Base-by-base conservation (phyloP, 768 basidiomycete genomes). In the Lentinula boryana region DNA sequence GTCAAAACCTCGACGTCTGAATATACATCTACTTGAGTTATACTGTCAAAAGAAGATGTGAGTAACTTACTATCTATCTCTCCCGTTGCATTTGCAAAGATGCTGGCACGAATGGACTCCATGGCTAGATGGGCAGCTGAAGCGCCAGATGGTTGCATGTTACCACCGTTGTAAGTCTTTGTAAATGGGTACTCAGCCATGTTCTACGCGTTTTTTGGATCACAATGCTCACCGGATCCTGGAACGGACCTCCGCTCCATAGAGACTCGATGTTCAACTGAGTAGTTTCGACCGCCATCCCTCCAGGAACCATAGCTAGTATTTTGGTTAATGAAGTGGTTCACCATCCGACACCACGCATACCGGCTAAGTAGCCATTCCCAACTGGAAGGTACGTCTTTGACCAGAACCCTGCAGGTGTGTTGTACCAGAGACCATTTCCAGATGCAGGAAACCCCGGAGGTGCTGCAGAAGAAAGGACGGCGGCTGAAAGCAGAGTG, bases 201-300 rank as follows among this genome's bases (percentile, higher is more conserved):
- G 5, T 33, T 8, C 32, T 12, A 16, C 5, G 55, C 38, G n/a
- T 16, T 21, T 38, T 12, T 44, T 27, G 35, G 41, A 36, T 32
- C 23, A 15, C 5, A 5, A 59, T 13, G 13, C 78, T 33, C 67
- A 88, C 87, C 9, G 81, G 78, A 66, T 88, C 83, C 51, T 82
- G 77, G 63, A 88, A 88, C 7, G 87, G 85, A 3, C 89, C 89
- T 18, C 89, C 89, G 18, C 84, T 79, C 89, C 89, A 91, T 8
- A 91, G 73, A 13, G 85, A 84, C 67, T 91, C 89, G 50, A 91
- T 85, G 67, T 91, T 91, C 31, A 91, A 73, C 63, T 87, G 86
- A 9, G 79, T 84, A 15, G 74, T 74, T 70, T 91, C 89, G 43
- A 82, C 79, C 2, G 69, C 65, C 1, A 84, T 82, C 4, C 84